Evolutionary conservation across 176 grass and related monocot genomes (phyloP).

Genomic region (Thinopyrum elongatum): DNA sequence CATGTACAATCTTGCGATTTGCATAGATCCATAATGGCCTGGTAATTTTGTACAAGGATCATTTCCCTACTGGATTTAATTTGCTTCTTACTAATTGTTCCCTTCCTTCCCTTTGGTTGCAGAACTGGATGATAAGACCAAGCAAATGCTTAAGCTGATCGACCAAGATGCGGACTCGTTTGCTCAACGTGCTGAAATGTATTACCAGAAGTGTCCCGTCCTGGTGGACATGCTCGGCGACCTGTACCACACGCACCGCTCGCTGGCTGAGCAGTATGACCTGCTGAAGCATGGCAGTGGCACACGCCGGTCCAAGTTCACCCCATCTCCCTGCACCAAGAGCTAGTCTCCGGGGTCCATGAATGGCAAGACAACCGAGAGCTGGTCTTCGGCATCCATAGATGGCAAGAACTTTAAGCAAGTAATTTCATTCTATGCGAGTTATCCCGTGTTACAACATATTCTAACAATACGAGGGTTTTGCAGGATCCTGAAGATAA

Average conservation of each 20-base stretch:
- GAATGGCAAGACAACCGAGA: constrained; percentile 17
- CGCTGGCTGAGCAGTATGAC: constrained; percentile 41
- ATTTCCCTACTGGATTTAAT: background rate
- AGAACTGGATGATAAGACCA: constrained; percentile 79
- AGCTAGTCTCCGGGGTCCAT: constrained; percentile 4
- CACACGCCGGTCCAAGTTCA: constrained; percentile 35
- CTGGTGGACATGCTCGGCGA: constrained; percentile 79
- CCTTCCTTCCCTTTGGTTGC: background rate
- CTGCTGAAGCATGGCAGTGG: constrained; percentile 49
- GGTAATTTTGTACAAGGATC: background rate
- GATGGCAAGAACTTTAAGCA: constrained; percentile 85
- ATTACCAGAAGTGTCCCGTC: constrained; percentile 80
- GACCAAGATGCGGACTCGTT: constrained; percentile 89
- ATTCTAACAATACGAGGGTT: too few species aligned
- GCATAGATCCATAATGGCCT: background rate
- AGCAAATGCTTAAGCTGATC: constrained; percentile 76
- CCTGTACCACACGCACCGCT: constrained; percentile 75
- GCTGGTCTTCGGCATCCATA: background rate
- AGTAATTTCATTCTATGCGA: background rate
- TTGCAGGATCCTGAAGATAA: too few species aligned
- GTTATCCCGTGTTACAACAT: too few species aligned
- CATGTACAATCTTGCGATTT: background rate
- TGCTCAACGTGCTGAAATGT: constrained; percentile 83
- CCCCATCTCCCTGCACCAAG: constrained; percentile 30
- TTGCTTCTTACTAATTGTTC: background rate